These are phyloP conservation scores for Trichoderma asperelloides DNA, from an alignment of 495 filamentous ascomycete species.

Conservation along the genomic window DNA sequence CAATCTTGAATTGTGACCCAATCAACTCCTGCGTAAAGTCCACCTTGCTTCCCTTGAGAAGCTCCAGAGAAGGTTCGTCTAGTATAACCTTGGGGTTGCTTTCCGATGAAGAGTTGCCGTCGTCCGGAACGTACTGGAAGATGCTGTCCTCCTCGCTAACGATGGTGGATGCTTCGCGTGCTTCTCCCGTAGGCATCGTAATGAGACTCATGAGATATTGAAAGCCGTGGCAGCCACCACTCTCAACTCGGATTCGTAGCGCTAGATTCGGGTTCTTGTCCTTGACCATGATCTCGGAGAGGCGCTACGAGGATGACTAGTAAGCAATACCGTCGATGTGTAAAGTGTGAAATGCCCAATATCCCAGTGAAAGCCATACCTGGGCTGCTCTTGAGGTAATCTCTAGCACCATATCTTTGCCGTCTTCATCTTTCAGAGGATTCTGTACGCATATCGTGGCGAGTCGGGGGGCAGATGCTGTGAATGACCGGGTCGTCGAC, in stretches of 20 bases:
- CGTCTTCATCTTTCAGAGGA: constrained; percentile 63
- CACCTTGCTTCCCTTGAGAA: constrained; percentile 85
- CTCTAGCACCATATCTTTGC: constrained; percentile 68
- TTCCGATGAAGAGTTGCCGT: constrained; percentile 14
- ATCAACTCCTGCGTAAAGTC: constrained; percentile 97
- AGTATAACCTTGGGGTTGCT: constrained; percentile 70
- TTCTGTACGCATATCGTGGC: constrained; percentile 46
- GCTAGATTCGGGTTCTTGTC: constrained; percentile 75
- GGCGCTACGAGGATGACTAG: constrained; percentile 38
- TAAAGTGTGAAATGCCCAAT: not conserved
- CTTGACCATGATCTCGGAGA: constrained; percentile 58
- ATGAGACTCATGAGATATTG: constrained; percentile 91
- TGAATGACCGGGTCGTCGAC: constrained; percentile 20
- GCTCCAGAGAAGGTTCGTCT: constrained; percentile 77
- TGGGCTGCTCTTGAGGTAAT: constrained; percentile 76
- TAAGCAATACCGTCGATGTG: not conserved
- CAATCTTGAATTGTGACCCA: constrained; percentile 94
- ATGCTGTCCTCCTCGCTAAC: constrained; percentile 67
- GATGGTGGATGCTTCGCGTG: constrained; percentile 17
- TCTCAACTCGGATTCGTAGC: constrained; percentile 82
- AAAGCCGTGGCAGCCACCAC: constrained; percentile 94
- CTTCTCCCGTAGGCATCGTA: constrained; percentile 33
- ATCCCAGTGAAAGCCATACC: constrained; percentile 37
- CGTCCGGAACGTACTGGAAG: constrained; percentile 32
- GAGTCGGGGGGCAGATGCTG: constrained; percentile 19